Evolutionary conservation across 108 stramenopile genomes (phyloP).

Genomic region (Aurantiochytrium sp.): DNA sequence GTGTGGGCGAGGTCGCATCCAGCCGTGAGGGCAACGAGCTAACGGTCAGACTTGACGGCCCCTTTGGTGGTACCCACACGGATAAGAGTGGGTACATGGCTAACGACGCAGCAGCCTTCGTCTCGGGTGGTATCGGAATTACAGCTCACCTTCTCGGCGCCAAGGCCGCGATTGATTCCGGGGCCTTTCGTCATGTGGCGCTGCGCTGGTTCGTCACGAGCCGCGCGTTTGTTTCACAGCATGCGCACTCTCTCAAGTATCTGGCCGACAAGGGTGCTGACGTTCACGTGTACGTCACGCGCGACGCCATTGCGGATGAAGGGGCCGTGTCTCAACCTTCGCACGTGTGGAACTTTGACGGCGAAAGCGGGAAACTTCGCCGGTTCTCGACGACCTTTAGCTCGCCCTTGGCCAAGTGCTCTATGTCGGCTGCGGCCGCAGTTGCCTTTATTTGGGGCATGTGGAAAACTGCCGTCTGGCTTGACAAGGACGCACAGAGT

Average conservation of each 20-base stretch:
- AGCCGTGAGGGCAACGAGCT: not conserved
- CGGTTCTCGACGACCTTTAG: not conserved
- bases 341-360: not conserved
- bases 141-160: not conserved
- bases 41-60: not conserved
- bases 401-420: not conserved
- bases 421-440: not conserved
- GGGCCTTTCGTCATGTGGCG: not conserved
- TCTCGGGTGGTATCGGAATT: slow-evolving; percentile 2
- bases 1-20: not conserved
- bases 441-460: not conserved
- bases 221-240: not conserved
- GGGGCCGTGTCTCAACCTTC: not conserved
- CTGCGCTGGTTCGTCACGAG: not conserved
- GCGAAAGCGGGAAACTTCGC: not conserved
- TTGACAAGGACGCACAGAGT: not conserved
- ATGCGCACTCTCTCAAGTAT: not conserved
- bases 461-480: not conserved
- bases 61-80: slow-evolving; percentile 7
- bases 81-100: not conserved
- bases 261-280: not conserved
- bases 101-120: not conserved
- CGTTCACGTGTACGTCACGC: not conserved
- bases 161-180: not conserved
- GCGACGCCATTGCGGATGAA: not conserved